Evolutionary conservation across 73 alveolate genomes (phyloP), one percentile per base, ranked within the genome.

Genomic region (Blepharisma stoltei): DNA sequence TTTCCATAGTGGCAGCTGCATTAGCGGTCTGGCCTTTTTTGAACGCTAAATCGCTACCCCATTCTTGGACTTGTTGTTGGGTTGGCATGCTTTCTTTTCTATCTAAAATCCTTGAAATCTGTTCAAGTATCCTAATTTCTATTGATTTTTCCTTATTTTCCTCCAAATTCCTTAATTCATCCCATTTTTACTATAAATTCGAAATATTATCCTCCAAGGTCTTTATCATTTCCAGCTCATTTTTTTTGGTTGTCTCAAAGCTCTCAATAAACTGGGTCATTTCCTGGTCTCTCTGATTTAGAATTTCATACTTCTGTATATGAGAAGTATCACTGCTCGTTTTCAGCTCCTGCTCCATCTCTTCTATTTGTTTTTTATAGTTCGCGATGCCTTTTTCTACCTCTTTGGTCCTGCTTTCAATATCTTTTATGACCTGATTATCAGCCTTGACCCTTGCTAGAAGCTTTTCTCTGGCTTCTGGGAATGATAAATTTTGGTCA

Each of bases 381-480:
- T 94, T 93, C 53, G 93, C 98, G 14, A 93, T 90, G 66, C 85
- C 90, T 83, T 83, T 91, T 79, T 89, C 87, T 47, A 94, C 84
- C 55, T 95, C 99, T 68, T 94, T 81, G 18, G 92, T 90, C 87
- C 92, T 95, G 79, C 92, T 95, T 54, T 95, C 99, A 55, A 93
- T 55, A 48, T 95, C 89, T 49, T 93, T 84, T 48, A 93, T 86
- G 82, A 88, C 97, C 32, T 93, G 83, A 55, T 93, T 92, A 82
- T 93, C 98, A 60, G 94, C 95, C 88, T 94, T 94, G 41, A 94
- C 94, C 78, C 95, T 88, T 47, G 93, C 95, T 76, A 90, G 73
- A 54, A 95, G 89, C 77, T 96, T 82, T 65, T 95, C 98, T 85
- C 97, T 90, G 27, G 97, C 96, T 83, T 95, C 98, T 48, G 97